A percentile compares a stretch with the other conserved stretches of the same genome.
Evolutionary conservation across 169 alveolate species (phyloP).

Genomic region (Plasmodium cynomolgi): DNA sequence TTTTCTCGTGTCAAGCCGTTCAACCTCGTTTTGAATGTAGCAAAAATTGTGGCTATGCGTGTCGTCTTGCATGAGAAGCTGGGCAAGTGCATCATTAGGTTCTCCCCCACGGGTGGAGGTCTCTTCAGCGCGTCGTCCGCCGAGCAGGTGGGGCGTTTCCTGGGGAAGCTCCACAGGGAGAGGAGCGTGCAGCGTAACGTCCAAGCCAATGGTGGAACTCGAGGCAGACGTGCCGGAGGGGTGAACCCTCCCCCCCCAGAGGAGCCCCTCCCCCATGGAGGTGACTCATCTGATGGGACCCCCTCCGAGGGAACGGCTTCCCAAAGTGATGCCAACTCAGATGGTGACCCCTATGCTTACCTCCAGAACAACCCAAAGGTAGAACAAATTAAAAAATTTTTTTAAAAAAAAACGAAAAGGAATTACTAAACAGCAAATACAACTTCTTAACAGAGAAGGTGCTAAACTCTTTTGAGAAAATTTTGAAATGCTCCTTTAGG

Average conservation of each 20-base stretch:
- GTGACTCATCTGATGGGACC: neutral
- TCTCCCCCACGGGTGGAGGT: neutral
- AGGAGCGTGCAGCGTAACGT: neutral
- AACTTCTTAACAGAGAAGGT: slow-evolving; percentile 6
- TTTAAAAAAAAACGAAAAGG: slow-evolving; percentile 27
- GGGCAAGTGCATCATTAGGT: slow-evolving; percentile 32
- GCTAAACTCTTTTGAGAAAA: slow-evolving; percentile 32
- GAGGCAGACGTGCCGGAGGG: too few relatives aligned
- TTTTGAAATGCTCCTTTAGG: slow-evolving; percentile 53
- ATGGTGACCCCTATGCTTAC: neutral
- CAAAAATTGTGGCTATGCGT: slow-evolving; percentile 34
- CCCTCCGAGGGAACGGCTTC: neutral
- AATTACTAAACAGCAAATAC: slow-evolving; percentile 30
- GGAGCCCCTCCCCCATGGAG: neutral
- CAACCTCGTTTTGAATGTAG: slow-evolving; percentile 26
- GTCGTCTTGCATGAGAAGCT: slow-evolving; percentile 31
- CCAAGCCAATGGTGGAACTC: neutral
- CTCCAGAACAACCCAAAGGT: neutral
- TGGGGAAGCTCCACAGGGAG: neutral
- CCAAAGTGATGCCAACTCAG: neutral
- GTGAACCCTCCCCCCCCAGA: too few relatives aligned
- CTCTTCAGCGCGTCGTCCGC: slow-evolving; percentile 9
- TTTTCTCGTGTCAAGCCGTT: slow-evolving; percentile 26
- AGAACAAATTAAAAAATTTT: neutral
- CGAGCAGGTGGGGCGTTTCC: neutral